phyloP scores from a whole-genome alignment of 176 grass and related monocot genomes.

The Alloteropsis semialata region DNA sequence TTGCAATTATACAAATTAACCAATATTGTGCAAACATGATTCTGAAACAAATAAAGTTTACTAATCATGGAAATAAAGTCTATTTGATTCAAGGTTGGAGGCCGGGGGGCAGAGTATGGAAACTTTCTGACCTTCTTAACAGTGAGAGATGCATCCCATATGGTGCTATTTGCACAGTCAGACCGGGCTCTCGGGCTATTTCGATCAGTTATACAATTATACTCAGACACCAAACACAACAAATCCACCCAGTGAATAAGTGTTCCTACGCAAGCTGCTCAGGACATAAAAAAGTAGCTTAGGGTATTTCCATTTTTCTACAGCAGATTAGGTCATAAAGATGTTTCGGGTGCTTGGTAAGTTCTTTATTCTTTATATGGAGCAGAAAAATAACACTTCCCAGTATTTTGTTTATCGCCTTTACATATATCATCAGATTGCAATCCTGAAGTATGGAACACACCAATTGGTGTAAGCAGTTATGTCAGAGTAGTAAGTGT shows the following conservation, averaged over 20 bases:
- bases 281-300: slow-evolving; percentile 25
- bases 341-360: slow-evolving; percentile 29
- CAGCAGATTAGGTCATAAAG: not conserved
- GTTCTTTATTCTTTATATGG: slow-evolving; percentile 23
- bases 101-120: slow-evolving; percentile 88
- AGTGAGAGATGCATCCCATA: slow-evolving; percentile 85
- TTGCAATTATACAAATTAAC: not conserved
- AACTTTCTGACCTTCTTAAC: slow-evolving; percentile 82
- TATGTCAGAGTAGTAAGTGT: no score
- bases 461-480: not conserved
- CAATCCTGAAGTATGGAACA: slow-evolving; percentile 12
- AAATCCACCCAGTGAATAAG: slow-evolving; percentile 49
- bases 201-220: slow-evolving; percentile 67
- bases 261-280: slow-evolving; percentile 16
- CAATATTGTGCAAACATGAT: not conserved
- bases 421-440: not conserved
- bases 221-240: slow-evolving; percentile 73
- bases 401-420: not conserved
- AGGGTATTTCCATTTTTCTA: not conserved
- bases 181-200: slow-evolving; percentile 75
- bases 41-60: not conserved
- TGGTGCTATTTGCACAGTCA: slow-evolving; percentile 88
- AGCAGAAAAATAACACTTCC: slow-evolving; percentile 10
- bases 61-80: not conserved
- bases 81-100: slow-evolving; percentile 66